Evolutionary conservation across 139 green algal species (phyloP).

Genomic region (Ettlia oleoabundans): DNA sequence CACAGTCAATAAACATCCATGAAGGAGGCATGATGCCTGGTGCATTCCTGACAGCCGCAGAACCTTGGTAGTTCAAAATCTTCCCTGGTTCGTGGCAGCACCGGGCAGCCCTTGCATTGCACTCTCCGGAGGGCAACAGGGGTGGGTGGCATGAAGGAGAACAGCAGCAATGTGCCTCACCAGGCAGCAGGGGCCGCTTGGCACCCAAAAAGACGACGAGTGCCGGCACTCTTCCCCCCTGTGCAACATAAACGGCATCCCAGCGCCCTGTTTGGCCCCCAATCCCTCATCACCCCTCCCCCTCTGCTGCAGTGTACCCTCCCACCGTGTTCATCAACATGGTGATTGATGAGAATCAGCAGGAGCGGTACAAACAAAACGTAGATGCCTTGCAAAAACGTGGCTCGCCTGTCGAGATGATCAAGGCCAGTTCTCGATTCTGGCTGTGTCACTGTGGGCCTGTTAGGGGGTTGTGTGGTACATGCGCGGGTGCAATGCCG

Average conservation of each 20-base stretch:
- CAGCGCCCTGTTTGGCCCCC: neutral
- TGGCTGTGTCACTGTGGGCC: neutral
- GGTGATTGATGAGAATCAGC: neutral
- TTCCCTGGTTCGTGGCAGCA: too few relatives aligned
- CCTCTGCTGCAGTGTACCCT: neutral
- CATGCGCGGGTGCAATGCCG: too few relatives aligned
- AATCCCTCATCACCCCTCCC: neutral
- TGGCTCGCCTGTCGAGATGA: neutral
- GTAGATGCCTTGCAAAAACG: neutral
- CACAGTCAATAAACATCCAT: neutral
- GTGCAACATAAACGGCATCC: neutral
- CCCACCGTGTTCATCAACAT: slow-evolving; percentile 22
- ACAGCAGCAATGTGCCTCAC: too few relatives aligned
- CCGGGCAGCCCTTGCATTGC: too few relatives aligned
- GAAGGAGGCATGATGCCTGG: too few relatives aligned
- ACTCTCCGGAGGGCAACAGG: too few relatives aligned
- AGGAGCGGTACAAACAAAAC: neutral
- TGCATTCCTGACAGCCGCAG: too few relatives aligned
- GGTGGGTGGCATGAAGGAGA: too few relatives aligned
- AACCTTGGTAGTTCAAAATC: too few relatives aligned
- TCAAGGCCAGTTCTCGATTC: neutral
- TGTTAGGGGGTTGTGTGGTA: neutral
- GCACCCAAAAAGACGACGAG: too few relatives aligned
- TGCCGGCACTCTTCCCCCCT: too few relatives aligned
- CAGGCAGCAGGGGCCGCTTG: too few relatives aligned